phyloP scores from a whole-genome alignment of 768 basidiomycete genomes.

The Auriscalpium vulgare region DNA sequence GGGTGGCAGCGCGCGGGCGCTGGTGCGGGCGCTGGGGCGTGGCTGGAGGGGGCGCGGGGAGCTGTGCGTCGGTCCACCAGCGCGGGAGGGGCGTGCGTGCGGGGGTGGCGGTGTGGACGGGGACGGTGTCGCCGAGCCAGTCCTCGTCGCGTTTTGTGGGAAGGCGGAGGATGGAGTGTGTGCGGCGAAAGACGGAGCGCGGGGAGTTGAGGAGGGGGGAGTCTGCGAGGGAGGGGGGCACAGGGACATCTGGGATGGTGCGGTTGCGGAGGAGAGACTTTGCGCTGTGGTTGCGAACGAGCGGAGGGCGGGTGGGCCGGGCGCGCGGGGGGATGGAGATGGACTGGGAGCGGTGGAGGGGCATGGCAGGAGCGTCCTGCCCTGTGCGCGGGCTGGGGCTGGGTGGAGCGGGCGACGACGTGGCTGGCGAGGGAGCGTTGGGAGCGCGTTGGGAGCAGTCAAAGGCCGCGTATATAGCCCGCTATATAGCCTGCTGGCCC shows the following conservation, averaged over 20 bases:
- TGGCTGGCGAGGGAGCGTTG: neutral
- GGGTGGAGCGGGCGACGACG: neutral
- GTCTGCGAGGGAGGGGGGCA: constrained; percentile 49
- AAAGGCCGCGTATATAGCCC: neutral
- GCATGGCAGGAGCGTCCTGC: neutral
- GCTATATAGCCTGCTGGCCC: neutral
- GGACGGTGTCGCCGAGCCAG: constrained; percentile 61
- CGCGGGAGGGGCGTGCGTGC: neutral
- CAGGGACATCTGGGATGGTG: constrained; percentile 29
- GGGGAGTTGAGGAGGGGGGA: constrained; percentile 49
- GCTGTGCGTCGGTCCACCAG: neutral
- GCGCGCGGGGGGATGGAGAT: neutral
- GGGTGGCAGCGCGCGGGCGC: neutral
- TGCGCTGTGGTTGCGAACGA: constrained; percentile 8
- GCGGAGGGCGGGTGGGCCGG: neutral
- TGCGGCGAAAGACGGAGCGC: constrained; percentile 38
- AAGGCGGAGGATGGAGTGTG: constrained; percentile 23
- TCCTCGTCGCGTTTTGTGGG: constrained; percentile 46
- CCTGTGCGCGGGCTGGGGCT: neutral
- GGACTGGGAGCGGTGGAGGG: neutral
- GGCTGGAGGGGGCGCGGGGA: neutral
- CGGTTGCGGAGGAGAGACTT: neutral
- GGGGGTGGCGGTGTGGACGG: constrained; percentile 18
- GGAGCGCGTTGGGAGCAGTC: too few species aligned
- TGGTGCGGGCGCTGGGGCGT: neutral